phyloP scores from a whole-genome alignment of 805 yeast genomes.

The Pichia phayaonensis region DNA sequence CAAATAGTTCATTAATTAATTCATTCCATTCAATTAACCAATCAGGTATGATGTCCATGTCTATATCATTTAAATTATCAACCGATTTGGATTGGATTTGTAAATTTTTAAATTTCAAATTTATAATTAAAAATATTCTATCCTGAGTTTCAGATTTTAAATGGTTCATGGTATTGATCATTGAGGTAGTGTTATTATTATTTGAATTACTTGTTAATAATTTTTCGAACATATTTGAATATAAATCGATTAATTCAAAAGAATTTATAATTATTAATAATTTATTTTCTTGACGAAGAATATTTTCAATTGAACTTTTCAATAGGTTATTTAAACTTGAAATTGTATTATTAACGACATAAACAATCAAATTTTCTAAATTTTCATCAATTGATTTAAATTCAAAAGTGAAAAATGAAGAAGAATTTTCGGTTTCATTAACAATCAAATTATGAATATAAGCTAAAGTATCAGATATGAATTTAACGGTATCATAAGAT shows the following conservation, averaged over 20 bases:
- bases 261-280: conserved; percentile 50
- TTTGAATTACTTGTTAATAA: conserved; percentile 16
- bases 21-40: conserved; percentile 66
- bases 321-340: conserved; percentile 51
- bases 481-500: conserved; percentile 75
- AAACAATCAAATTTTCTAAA: conserved; percentile 20
- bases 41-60: conserved; percentile 67
- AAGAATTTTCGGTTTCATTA: conserved; percentile 74
- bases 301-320: conserved; percentile 58
- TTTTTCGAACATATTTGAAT: conserved; percentile 59
- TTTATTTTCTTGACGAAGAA: conserved; percentile 56
- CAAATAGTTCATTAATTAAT: conserved; percentile 52
- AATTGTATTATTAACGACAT: conserved; percentile 43
- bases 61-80: conserved; percentile 15
- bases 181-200: conserved; percentile 6
- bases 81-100: conserved; percentile 26
- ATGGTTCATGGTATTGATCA: conserved; percentile 22
- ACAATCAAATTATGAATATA: conserved; percentile 80
- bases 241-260: conserved; percentile 57
- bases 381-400: conserved; percentile 13
- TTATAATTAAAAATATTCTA: conserved; percentile 34
- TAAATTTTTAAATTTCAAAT: conserved; percentile 31
- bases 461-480: conserved; percentile 81
- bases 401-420: conserved; percentile 46
- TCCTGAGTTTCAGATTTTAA: conserved; percentile 31